Percentiles rank a stretch among this genome's conserved stretches.
These are phyloP conservation scores for Ascochyta rabiei DNA, from an alignment of 2,329 filamentous ascomycete species.

Conservation along the genomic window DNA sequence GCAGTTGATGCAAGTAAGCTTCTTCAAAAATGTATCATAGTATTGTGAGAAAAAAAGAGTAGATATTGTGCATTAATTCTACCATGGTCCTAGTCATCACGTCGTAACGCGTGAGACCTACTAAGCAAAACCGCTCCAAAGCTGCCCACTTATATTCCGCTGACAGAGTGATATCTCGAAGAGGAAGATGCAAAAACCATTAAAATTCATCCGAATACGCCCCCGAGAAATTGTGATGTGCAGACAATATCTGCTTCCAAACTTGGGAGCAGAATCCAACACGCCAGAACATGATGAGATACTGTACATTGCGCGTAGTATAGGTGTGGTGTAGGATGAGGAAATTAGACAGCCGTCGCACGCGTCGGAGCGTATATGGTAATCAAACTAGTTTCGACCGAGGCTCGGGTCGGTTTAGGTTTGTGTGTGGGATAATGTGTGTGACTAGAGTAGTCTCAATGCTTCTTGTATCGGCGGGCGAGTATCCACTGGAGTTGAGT, in stretches of 20 bases:
- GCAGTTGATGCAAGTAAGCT: too few relatives aligned
- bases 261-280: neutral
- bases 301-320: constrained; percentile 2
- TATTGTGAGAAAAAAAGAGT: neutral
- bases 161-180: constrained; percentile 31
- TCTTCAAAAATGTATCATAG: too few relatives aligned
- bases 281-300: neutral
- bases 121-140: constrained; percentile 9
- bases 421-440: neutral
- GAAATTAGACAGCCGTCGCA: neutral
- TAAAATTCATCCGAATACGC: neutral
- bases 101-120: neutral
- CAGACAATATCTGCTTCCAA: neutral
- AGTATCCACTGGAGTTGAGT: constrained; percentile 20
- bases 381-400: neutral
- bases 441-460: constrained; percentile 3
- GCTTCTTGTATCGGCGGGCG: constrained; percentile 19
- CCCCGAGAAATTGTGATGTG: neutral
- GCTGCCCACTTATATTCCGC: constrained; percentile 9
- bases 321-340: neutral
- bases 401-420: neutral
- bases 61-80: constrained; percentile 2
- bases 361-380: neutral
- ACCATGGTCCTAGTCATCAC: neutral
- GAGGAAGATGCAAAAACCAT: neutral